Evolutionary conservation across 176 grass and related monocot genomes (phyloP).

Genomic region (Cenchrus purpureus): DNA sequence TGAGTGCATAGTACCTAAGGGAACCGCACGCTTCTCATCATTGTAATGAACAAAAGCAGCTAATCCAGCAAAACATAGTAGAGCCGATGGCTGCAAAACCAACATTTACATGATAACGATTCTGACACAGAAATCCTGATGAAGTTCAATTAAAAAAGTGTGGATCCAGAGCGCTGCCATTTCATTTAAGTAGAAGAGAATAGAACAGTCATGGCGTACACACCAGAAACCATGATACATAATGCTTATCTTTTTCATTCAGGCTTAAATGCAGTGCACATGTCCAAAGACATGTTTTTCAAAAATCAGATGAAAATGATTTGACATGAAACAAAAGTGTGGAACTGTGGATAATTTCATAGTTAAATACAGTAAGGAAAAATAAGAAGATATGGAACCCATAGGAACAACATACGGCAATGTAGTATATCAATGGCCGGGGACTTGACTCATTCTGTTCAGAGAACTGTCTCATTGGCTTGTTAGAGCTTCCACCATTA

Average conservation of each 20-base stretch:
- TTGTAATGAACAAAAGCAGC: constrained; percentile 80
- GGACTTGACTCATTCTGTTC: constrained; percentile 58
- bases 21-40: constrained; percentile 84
- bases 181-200: background rate
- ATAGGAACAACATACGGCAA: constrained; percentile 58
- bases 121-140: background rate
- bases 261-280: background rate
- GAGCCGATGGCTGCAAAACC: constrained; percentile 72
- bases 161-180: background rate
- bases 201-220: background rate
- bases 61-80: constrained; percentile 69
- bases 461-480: constrained; percentile 58
- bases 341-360: background rate
- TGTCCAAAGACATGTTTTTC: background rate
- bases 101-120: constrained; percentile 33
- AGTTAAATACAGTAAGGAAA: constrained; percentile 21
- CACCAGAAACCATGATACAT: background rate
- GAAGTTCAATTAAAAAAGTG: background rate
- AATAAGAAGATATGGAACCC: constrained; percentile 32
- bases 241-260: background rate
- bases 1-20: constrained; percentile 73
- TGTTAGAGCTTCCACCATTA: constrained; percentile 54
- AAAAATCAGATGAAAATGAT: constrained; percentile 6
- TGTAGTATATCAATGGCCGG: constrained; percentile 60
- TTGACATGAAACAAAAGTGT: constrained; percentile 23